Evolutionary conservation across 345 rosid genomes (phyloP), one percentile per base, ranked within the genome.

Genomic region (Trapa incisa): DNA sequence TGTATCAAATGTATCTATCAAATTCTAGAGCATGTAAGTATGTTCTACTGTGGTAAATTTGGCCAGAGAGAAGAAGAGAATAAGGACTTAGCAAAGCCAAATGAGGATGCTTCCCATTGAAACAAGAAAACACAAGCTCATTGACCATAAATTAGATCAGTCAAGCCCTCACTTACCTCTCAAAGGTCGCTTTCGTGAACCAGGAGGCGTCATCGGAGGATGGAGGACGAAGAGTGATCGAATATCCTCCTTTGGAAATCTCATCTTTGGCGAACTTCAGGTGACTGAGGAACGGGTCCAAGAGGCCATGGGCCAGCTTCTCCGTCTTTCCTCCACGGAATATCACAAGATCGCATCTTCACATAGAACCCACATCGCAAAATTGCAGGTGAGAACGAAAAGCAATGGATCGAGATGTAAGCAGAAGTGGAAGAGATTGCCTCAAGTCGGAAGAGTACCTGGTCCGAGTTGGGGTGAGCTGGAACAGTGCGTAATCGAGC

Each of bases 381-480:
- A 68, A 47, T 35, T 35, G 5, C 57, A 29, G 14, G 37, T 17
- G 17, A 48, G 52, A 33, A 17, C 66, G 47, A 47, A 45, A 47
- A 36, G 2, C 43, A 1, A 53, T 4, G 6, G 56, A 15, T 45
- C 39, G 36, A 66, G 39, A 66, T 61, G 5, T 47, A 69, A 43
- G 42, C 17, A 36, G 48, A 60, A 29, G 15, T 35, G 2, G 2
- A 39, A 64, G 56, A 67, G 37, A 36, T 48, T 14, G 17, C 13
- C 2, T 39, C 7, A 4, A 33, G 7, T 0, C 43, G 61, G 61
- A 0, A 47, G 65, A 32, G 9, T 57, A 88, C 97, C 96, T 91
- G 53, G 96, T 88, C 22, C 97, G 81, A 80, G 96, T 87, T n/a
- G 96, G 97, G 57, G 93, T 91, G 78, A 91, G 96, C 53, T 87